Conservation (phyloP, 2,329 filamentous ascomycete genomes). For the Aspergillus cejpii region DNA sequence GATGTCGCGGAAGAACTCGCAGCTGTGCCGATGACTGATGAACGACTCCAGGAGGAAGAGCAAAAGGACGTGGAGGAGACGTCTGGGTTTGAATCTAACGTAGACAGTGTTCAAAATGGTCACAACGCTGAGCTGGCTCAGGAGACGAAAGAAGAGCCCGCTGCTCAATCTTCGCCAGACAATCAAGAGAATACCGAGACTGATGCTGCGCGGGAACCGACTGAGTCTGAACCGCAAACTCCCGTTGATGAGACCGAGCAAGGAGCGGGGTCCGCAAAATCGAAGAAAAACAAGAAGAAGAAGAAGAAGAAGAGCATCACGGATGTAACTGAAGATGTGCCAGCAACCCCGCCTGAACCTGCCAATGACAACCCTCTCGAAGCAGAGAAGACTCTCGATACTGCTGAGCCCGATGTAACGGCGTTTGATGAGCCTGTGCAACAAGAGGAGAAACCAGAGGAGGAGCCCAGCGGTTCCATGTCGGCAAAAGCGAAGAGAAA, state of each 20-base stretch:
- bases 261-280: constrained; percentile 11
- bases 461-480: constrained; percentile 23
- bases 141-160: neutral
- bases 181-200: neutral
- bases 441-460: constrained; percentile 1
- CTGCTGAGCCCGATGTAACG: constrained; percentile 11
- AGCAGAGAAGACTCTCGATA: neutral
- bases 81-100: neutral
- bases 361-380: neutral
- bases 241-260: constrained; percentile 7
- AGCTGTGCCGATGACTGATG: neutral
- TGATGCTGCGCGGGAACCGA: neutral
- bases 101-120: neutral
- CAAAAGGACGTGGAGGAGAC: neutral
- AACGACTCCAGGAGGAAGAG: neutral
- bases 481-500: constrained; percentile 41
- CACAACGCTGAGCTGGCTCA: neutral
- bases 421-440: constrained; percentile 4
- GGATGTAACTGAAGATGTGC: constrained; percentile 18
- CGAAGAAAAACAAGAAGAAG: constrained; percentile 35
- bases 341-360: constrained; percentile 9
- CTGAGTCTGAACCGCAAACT: constrained; percentile 4
- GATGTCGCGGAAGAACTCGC: neutral
- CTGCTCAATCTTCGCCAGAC: neutral
- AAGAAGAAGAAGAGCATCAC: constrained; percentile 32